These are phyloP conservation scores for Ganoderma lingzhi DNA, from an alignment of 1,284 basidiomycete genomes.

Conservation along the genomic window DNA sequence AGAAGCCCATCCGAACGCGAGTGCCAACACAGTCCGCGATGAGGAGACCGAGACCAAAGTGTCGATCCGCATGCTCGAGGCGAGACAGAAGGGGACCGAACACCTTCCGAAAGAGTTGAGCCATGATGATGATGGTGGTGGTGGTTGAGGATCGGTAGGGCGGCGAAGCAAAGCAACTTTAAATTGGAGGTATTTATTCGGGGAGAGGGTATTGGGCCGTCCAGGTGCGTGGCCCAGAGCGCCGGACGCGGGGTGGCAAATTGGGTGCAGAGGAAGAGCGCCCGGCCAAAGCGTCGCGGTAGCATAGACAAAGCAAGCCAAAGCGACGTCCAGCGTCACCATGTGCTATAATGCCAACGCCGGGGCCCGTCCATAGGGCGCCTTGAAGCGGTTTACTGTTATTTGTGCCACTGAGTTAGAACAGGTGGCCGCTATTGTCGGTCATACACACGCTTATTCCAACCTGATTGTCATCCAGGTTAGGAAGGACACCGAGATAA, in stretches of 20 bases:
- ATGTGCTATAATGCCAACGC: background rate
- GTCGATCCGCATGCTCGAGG: conserved; percentile 7
- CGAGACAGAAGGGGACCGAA: conserved; percentile 5
- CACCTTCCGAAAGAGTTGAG: background rate
- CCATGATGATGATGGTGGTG: background rate
- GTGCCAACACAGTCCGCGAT: conserved; percentile 17
- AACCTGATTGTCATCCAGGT: conserved; percentile 1
- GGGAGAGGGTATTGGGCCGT: background rate
- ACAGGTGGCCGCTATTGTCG: background rate
- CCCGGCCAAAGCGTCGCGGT: background rate
- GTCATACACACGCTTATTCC: background rate
- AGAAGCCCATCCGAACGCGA: conserved; percentile 3
- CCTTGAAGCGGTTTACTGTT: background rate
- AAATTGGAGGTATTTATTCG: background rate
- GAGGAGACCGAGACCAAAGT: conserved; percentile 17
- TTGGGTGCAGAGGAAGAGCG: background rate
- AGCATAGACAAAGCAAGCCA: background rate
- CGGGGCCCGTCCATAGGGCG: background rate
- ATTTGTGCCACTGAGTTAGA: background rate
- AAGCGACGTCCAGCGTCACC: background rate
- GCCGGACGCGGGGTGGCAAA: background rate
- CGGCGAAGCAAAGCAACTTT: background rate
- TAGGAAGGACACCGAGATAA: background rate
- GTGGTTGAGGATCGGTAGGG: background rate
- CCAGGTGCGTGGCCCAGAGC: background rate